These are phyloP conservation scores for Xylaria grammica DNA, from an alignment of 495 filamentous ascomycete genomes.

Conservation along the genomic window DNA sequence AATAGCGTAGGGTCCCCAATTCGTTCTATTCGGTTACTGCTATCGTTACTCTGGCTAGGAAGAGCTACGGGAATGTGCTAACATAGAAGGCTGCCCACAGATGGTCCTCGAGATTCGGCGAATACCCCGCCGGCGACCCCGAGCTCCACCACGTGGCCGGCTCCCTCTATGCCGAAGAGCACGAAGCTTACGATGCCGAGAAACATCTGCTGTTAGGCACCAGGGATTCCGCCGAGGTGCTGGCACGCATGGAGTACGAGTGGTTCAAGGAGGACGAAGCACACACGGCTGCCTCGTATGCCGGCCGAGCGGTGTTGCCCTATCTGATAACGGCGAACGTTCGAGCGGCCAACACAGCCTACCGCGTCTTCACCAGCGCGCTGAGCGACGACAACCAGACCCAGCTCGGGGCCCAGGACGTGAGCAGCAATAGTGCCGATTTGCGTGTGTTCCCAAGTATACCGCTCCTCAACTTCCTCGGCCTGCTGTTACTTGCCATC, in stretches of 20 bases:
- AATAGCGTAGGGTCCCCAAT: constrained; percentile 63
- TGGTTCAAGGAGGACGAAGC: constrained; percentile 92
- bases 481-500: constrained; percentile 78
- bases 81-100: constrained; percentile 41
- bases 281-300: constrained; percentile 88
- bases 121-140: constrained; percentile 90
- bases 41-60: constrained; percentile 6
- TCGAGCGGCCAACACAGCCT: constrained; percentile 81
- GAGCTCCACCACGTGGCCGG: constrained; percentile 95
- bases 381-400: constrained; percentile 69
- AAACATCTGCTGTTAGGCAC: constrained; percentile 88
- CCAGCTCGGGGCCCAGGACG: constrained; percentile 75
- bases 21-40: background rate
- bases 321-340: constrained; percentile 91
- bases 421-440: constrained; percentile 76
- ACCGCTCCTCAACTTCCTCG: constrained; percentile 92
- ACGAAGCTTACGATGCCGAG: constrained; percentile 91
- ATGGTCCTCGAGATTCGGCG: constrained; percentile 85
- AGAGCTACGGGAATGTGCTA: constrained; percentile 23
- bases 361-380: constrained; percentile 77
- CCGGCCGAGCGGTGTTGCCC: constrained; percentile 86
- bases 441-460: constrained; percentile 83
- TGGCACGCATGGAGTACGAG: constrained; percentile 83
- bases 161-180: constrained; percentile 85
- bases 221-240: constrained; percentile 79